Percentiles rank a stretch among this genome's conserved stretches.
phyloP scores from a whole-genome alignment of 2,329 filamentous ascomycete genomes.

The Alternaria atra region DNA sequence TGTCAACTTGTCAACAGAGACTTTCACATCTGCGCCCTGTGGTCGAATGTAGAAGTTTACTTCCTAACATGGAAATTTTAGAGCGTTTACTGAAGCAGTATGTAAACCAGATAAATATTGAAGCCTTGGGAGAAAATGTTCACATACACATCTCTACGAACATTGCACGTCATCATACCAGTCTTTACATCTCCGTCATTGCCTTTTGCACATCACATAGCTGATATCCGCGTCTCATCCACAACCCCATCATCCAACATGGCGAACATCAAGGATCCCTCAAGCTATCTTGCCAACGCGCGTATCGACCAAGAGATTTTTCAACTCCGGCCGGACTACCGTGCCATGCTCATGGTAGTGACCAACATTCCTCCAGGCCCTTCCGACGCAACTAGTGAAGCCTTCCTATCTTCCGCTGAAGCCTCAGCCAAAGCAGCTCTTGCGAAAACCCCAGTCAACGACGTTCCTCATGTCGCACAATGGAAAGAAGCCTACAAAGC shows the following conservation, averaged over 20 bases:
- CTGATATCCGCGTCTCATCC: background rate
- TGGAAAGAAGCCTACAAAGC: conserved; percentile 53
- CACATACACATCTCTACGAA: background rate
- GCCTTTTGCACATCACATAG: background rate
- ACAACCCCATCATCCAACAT: background rate
- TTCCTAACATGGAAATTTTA: background rate
- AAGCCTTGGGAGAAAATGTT: background rate
- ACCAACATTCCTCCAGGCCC: conserved; percentile 44
- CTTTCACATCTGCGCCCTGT: conserved; percentile 10
- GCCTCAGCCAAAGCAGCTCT: conserved; percentile 20
- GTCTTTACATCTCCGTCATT: background rate
- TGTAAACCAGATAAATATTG: background rate
- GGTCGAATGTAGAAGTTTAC: background rate
- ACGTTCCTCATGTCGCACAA: conserved; percentile 49
- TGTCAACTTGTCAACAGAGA: conserved; percentile 10
- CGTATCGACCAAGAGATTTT: conserved; percentile 41
- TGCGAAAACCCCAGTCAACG: conserved; percentile 30
- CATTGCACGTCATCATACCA: background rate
- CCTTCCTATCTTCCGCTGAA: conserved; percentile 43
- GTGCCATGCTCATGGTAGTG: conserved; percentile 48
- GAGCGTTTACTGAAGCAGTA: background rate
- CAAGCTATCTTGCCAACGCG: conserved; percentile 11
- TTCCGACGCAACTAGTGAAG: conserved; percentile 44
- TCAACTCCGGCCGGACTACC: conserved; percentile 50
- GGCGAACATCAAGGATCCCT: background rate